These are phyloP conservation scores for Fomitopsis palustris DNA, from an alignment of 1,284 basidiomycete genomes.

Conservation along the genomic window DNA sequence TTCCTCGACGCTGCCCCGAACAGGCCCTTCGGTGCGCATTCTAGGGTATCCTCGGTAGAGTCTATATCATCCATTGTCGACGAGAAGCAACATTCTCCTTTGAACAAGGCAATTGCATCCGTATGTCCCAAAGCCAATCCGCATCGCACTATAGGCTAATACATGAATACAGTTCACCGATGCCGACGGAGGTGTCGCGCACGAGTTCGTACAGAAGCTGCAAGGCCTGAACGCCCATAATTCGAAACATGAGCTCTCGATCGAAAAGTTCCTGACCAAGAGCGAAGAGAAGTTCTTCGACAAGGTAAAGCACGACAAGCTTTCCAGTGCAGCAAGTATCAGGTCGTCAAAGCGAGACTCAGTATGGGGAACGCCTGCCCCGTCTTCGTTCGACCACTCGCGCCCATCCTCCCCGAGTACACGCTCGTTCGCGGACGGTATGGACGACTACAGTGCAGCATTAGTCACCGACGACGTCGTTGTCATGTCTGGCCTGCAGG, in stretches of 20 bases:
- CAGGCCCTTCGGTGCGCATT: conserved; percentile 78
- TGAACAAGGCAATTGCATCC: conserved; percentile 90
- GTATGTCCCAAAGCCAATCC: conserved; percentile 38
- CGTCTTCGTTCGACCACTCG: conserved; percentile 65
- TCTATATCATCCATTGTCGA: conserved; percentile 88
- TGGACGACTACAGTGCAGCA: conserved; percentile 51
- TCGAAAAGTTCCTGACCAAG: conserved; percentile 86
- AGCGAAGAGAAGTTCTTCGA: conserved; percentile 92
- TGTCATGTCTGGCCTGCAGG: conserved; percentile 79
- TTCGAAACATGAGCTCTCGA: conserved; percentile 87
- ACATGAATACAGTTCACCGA: conserved; percentile 71
- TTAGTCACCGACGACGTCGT: conserved; percentile 53
- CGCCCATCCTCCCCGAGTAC: conserved; percentile 67
- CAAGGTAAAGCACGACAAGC: conserved; percentile 83
- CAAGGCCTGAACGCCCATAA: conserved; percentile 79
- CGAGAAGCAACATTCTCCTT: conserved; percentile 82
- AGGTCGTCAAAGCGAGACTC: conserved; percentile 81
- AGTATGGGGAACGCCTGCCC: conserved; percentile 69
- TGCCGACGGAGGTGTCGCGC: conserved; percentile 85
- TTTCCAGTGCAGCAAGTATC: conserved; percentile 73
- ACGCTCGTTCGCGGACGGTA: conserved; percentile 34
- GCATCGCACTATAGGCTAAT: neutral
- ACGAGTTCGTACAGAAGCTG: conserved; percentile 84
- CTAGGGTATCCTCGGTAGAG: conserved; percentile 77
- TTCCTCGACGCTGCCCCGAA: conserved; percentile 71